These are phyloP conservation scores for Orbilia ellipsospora DNA, from an alignment of 2,329 filamentous ascomycete genomes.

Conservation along the genomic window DNA sequence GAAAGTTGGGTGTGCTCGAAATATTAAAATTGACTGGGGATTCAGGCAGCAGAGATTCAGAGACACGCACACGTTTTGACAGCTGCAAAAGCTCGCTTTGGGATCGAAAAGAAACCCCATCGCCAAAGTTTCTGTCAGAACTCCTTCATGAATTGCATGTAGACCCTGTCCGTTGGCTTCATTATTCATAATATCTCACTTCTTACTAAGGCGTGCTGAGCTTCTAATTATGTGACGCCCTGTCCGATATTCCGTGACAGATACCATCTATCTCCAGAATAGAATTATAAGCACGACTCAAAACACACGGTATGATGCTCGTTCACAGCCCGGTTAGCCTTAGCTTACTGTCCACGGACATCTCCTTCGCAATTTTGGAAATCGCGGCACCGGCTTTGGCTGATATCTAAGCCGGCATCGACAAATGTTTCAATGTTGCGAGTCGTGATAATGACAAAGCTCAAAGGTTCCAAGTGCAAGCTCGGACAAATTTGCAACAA, in stretches of 20 bases:
- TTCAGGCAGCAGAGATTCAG: constrained; percentile 16
- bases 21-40: constrained; percentile 25
- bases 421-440: constrained; percentile 12
- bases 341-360: constrained; percentile 31
- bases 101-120: constrained; percentile 28
- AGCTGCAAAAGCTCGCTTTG: constrained; percentile 2
- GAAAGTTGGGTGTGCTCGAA: constrained; percentile 13
- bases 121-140: constrained; percentile 15
- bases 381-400: constrained; percentile 20
- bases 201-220: constrained; percentile 45
- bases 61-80: constrained; percentile 11
- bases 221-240: constrained; percentile 47
- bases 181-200: constrained; percentile 55
- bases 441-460: constrained; percentile 8
- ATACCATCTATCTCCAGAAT: constrained; percentile 9
- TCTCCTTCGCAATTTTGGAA: constrained; percentile 44
- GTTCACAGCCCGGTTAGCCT: constrained; percentile 30
- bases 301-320: constrained; percentile 4
- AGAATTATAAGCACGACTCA: constrained; percentile 11
- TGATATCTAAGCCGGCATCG: background rate
- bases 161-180: constrained; percentile 40
- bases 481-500: constrained; percentile 6
- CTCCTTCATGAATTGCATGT: constrained; percentile 41
- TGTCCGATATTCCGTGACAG: constrained; percentile 23
- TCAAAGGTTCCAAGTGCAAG: background rate